Conservation (phyloP, 108 stramenopile genomes). For the Stephanodiscus triporus region DNA sequence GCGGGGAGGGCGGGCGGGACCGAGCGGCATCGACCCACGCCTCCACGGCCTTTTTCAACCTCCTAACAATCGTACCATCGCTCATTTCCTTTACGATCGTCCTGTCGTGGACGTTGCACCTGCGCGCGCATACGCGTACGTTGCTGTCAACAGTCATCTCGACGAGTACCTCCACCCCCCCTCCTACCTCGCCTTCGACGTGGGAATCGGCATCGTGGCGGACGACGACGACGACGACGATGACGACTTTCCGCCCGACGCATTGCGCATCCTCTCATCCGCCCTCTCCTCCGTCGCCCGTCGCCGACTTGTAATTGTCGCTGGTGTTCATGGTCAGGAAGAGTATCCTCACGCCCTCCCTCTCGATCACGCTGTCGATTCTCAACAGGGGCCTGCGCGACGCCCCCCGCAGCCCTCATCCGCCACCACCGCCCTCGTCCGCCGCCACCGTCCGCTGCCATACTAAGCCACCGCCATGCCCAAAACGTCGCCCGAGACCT, state of each 20-base stretch:
- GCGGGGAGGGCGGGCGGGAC: no score
- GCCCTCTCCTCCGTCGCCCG: slow-evolving; percentile 62
- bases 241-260: slow-evolving; percentile 1
- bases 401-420: no score
- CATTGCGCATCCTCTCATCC: slow-evolving; percentile 45
- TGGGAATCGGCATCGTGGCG: no score
- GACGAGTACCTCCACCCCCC: slow-evolving; percentile 77
- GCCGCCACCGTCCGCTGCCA: no score
- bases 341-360: slow-evolving; percentile 62
- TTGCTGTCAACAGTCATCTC: slow-evolving; percentile 55
- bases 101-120: slow-evolving; percentile 77
- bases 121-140: slow-evolving; percentile 74
- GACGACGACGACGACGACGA: background rate
- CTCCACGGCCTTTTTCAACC: slow-evolving; percentile 63
- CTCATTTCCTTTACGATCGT: slow-evolving; percentile 80
- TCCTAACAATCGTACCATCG: slow-evolving; percentile 72
- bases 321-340: slow-evolving; percentile 79
- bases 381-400: slow-evolving; percentile 19
- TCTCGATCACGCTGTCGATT: slow-evolving; percentile 45
- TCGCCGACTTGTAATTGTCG: slow-evolving; percentile 66
- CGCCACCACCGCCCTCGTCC: no score
- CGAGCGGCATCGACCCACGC: slow-evolving; percentile 51
- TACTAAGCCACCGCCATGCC: no score
- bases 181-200: slow-evolving; percentile 48
- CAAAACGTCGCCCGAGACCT: no score